These are phyloP conservation scores for Knufia fluminis DNA, from an alignment of 2,329 filamentous ascomycete species.

Conservation along the genomic window DNA sequence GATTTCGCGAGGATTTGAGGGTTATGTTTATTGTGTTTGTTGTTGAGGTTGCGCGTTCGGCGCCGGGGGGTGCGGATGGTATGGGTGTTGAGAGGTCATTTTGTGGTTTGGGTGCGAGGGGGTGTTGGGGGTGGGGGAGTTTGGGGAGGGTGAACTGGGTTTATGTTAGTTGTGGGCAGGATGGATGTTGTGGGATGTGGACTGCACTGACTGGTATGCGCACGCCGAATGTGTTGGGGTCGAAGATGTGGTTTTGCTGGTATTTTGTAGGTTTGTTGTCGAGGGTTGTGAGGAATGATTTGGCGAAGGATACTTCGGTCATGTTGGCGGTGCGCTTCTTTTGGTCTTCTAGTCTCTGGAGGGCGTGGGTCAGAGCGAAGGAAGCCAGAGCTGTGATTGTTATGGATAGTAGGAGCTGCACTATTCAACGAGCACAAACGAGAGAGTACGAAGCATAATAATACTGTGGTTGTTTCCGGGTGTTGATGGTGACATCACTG, in stretches of 20 bases:
- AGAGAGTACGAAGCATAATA: too few species aligned
- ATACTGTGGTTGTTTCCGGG: too few species aligned
- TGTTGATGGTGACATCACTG: too few species aligned
- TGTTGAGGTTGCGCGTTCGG: slow-evolving; percentile 10
- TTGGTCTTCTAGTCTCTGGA: slow-evolving; percentile 37
- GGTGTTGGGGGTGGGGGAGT: slow-evolving; percentile 33
- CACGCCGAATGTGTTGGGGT: slow-evolving; percentile 67
- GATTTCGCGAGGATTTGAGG: slow-evolving; percentile 70
- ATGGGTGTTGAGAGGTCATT: slow-evolving; percentile 22
- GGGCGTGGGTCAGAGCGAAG: slow-evolving; percentile 32
- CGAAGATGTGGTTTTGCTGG: slow-evolving; percentile 81
- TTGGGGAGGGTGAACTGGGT: slow-evolving; percentile 39
- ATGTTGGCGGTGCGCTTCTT: slow-evolving; percentile 45
- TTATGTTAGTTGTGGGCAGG: slow-evolving; percentile 4
- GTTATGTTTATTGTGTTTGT: slow-evolving; percentile 40
- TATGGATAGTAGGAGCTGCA: too few species aligned
- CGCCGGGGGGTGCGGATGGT: slow-evolving; percentile 17
- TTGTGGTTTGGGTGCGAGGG: slow-evolving; percentile 33
- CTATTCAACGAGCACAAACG: too few species aligned
- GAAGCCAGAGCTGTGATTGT: slow-evolving; percentile 17
- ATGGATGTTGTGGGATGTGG: not conserved
- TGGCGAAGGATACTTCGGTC: slow-evolving; percentile 79
- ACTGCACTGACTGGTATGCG: slow-evolving; percentile 58
- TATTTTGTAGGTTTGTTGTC: slow-evolving; percentile 73
- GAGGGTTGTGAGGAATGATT: slow-evolving; percentile 69